Evolutionary conservation across 495 filamentous ascomycete genomes (phyloP), one percentile per base, ranked within the genome.

Genomic region (Neurospora pannonica): DNA sequence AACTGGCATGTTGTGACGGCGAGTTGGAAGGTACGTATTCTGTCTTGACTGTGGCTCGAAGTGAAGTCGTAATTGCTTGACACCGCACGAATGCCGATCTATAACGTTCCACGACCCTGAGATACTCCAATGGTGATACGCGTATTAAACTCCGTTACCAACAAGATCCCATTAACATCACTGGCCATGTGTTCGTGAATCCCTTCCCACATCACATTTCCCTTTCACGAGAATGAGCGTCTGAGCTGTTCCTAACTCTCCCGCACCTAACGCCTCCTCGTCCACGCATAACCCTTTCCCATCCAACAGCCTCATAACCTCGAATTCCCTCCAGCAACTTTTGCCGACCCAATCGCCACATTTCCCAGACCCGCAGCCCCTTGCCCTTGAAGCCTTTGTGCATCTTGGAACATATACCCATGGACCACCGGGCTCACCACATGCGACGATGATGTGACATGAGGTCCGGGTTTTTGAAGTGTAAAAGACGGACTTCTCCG

Each of bases 351-450:
- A 9, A 67, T 19, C 4, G 28, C 13, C 15, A 67, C 4, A 34
- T 67, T 67, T 2, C 54, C 54, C 3, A 67, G 15, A 70, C 39
- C 74, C 71, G 69, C 2, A 73, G 74, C 39, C 81, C 4, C 73
- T 74, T 70, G 78, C 73, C 71, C 71, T 34, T 7, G 54, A 0
- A 67, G 0, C 28, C 77, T 71, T 37, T 75, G 74, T 34, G 80
- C 75, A 43, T 87, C 84, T 54, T 85, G 82, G 72, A 84, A 88
- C 37, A 83, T 82, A 77, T 89, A 90, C n/a, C 88, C 88, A 42
- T 84, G 79, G 24, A 84, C 87, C 4, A 88, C 86, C 7, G 87
- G 88, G 72, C 76, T 87, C 1, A 34, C 54, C 31, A 0, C 54
- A 67, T 67, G 28, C 7, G 73, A 74, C 24, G 4, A 54, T 1